Base-by-base conservation (phyloP, 2,329 filamentous ascomycete genomes). In the Trichothecium roseum region DNA sequence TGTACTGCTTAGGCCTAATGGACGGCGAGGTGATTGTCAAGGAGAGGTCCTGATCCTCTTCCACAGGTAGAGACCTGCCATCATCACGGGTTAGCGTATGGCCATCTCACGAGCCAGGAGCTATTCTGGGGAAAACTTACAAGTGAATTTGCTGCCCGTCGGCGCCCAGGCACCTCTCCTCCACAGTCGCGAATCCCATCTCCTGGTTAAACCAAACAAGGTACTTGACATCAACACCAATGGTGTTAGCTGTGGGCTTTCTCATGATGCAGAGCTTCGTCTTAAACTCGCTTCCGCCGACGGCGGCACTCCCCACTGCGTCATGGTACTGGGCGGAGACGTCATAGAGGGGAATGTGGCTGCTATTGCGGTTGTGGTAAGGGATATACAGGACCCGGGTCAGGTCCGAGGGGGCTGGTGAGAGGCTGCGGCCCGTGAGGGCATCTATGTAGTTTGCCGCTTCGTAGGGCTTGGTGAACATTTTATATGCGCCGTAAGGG, bases 291-390 rank as follows among this genome's bases (percentile, higher is more conserved):
- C 17, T 8, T 7, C 17, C 20, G 5, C 37, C 37, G 16, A 38
- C 28, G 2, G 27, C 28, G 2, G 24, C 15, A 20, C 35, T 32
- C n/a, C 32, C 32, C 12, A 38, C 14, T 8, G 32, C 13, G 8
- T 8, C 28, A 4, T 12, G n/a, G 20, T 35, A 38, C 13, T 26
- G n/a, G 13, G n/a, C 14, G 13, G 32, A 30, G 20, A 38, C 27
- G 14, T 38, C 17, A 17, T 35, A 38, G 6, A 38, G 32, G 10
- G 37, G 32, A 5, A 38, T 32, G 27, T 38, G 32, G 15, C 18
- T 28, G 6, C 32, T 32, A 8, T 24, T 35, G 32, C 28, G 8
- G 7, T 14, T 14, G 22, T 38, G 37, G 12, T 26, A 28, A 2
- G 37, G 37, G 2, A 38, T 22, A 32, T 38, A 38, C 18, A 38